Base-by-base conservation (phyloP, 345 rosid genomes). In the Mangifera indica region DNA sequence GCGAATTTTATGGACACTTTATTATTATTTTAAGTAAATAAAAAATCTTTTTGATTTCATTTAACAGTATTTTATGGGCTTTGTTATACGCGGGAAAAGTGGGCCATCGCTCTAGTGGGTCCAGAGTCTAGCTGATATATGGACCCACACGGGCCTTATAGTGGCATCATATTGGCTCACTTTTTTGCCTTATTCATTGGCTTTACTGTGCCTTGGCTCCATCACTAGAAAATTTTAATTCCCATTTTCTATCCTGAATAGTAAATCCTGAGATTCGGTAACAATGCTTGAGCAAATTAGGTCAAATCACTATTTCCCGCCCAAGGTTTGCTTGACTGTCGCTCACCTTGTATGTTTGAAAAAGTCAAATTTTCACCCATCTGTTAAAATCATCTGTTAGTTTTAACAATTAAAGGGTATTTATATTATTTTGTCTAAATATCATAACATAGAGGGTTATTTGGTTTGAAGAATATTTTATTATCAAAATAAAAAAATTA, bases 31-130 rank as follows among this genome's bases (percentile, higher is more conserved):
- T 24, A 20, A 20, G 9, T 48, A n/a, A 54, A 14, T 54, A 55
- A 21, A n/a, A 21, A 22, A 9, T 56, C 3, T 56, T 21, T 11
- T 11, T 0, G 40, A 6, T 37, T 37, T 37, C 42, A 7, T 20
- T 65, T 18, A 1, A 1, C 17, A 60, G 25, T 42, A 44, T 7
- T 20, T 0, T 15, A 32, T 13, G 20, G 1, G 14, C 73, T 66
- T 66, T 70, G 51, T 49, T 74, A 65, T 11, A 72, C 62, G 81
- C 83, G 78, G 80, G 66, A 75, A 66, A 9, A 8, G 77, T 63
- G 83, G 63, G 77, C 66, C 57, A 60, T 0, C 2, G 49, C 6
- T 7, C 32, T 4, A 0, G 60, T 45, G 26, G 63, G 29, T 32
- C 70, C 68, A 64, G 4, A 7, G 5, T 0, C 0, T 10, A 2